Base-by-base conservation (phyloP, 78 protist genomes). In the Dictyostelium capitatum region DNA sequence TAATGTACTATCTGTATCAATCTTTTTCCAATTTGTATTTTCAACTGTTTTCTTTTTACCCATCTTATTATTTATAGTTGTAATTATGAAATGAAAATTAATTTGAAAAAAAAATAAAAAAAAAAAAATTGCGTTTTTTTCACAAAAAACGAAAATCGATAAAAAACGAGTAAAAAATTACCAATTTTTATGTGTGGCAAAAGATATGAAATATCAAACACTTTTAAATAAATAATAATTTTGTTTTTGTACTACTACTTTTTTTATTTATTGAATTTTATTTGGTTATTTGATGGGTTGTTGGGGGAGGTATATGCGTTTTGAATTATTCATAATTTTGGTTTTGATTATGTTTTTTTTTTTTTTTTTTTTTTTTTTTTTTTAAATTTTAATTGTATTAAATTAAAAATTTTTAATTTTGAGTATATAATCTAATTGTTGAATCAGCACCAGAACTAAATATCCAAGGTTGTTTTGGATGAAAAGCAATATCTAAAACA, bases 401-500 rank as follows among this genome's bases (percentile, higher is more conserved):
- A 12, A 23, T 73, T 46, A 79, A 37, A 41, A 48, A 51, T 20
- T n/a, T 72, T 78, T n/a, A 6, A 11, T 48, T 20, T 84, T 83
- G 90, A 19, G 67, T 62, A 28, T 51, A 96, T 75, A 98, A 83
- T 11, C 89, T 78, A 30, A 97, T 89, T 14, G 92, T 84, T 51
- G 95, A 94, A 75, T 98, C 99, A 3, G 97, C 98, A 25, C 98
- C 99, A 1, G 98, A 89, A n/a, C 97, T 77, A 89, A 98, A 96
- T 9, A 98, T 56, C 99, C 99, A 99, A 10, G 99, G 99, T 95
- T 97, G 99, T 19, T 80, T 82, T 67, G 99, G 99, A 54, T 99
- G 99, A 89, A 95, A 99, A 32, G 59, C 64, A 70, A 93, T 15
- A 59, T 97, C 98, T 10, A 98, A 51, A 12, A 98, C 98, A 70